Base-by-base conservation (phyloP, 1,284 basidiomycete species). In the Trametes hirsuta region DNA sequence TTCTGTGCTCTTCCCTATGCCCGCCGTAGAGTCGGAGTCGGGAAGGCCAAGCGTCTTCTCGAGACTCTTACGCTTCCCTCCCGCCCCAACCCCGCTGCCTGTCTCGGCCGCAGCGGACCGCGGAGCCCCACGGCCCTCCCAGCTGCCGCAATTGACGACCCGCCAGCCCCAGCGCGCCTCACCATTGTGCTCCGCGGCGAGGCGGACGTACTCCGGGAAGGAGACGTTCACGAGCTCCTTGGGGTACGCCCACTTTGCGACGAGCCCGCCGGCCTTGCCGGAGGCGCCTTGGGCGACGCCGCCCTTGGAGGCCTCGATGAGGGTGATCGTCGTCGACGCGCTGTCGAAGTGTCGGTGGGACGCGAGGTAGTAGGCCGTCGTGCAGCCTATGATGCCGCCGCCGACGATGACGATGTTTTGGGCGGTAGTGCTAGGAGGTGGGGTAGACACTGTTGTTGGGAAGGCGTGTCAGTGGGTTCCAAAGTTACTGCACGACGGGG, bases 181-280 rank as follows among this genome's bases (percentile, higher is more conserved):
- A 0, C 95, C 95, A 53, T 82, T 79, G 72, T 92, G 87, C 67
- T 90, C 81, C 53, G 87, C 75, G 0, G 95, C 92, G 9, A 98
- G 83, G 46, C 84, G 81, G 63, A 87, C 81, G 72, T 97, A 95
- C 66, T 97, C 87, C 6, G 79, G 71, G 71, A 91, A 97, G 6
- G 93, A 94, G 47, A 96, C 80, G 44, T 83, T 77, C 5, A 90
- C 90, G 18, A 97, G 78, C 70, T 94, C 90, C 56, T 85, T 82
- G 0, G 88, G 88, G 67, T 88, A 90, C 1, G 88, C 88, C 88
- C 88, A 90, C 66, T 84, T 84, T 0, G 95, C 94, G 22, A 98
- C 82, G n/a, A 98, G 87, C 0, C 95, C 95, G 2, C 94, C 95
- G 0, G 93, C 91, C 72, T 97, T 97, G 5, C 95, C 95, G 0